These are phyloP conservation scores for Coemansia erecta DNA, from an alignment of 192 early-diverging fungal genomes.

Conservation along the genomic window DNA sequence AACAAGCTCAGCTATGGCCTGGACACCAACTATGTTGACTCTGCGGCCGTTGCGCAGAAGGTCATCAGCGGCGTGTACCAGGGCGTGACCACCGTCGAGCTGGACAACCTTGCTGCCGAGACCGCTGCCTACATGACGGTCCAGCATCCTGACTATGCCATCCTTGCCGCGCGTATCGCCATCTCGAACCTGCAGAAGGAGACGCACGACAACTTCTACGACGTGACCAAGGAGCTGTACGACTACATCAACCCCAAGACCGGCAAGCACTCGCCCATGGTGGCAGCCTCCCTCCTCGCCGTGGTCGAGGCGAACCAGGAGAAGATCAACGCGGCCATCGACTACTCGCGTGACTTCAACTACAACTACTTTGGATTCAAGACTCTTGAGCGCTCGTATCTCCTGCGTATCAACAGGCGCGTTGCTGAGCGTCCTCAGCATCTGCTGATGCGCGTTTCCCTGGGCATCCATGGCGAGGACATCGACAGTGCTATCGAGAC, in stretches of 20 bases:
- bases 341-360: slow-evolving; percentile 95
- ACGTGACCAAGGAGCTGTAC: slow-evolving; percentile 84
- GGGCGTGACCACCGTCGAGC: slow-evolving; percentile 93
- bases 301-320: slow-evolving; percentile 72
- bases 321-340: slow-evolving; percentile 89
- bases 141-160: slow-evolving; percentile 94
- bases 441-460: slow-evolving; percentile 96
- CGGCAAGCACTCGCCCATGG: slow-evolving; percentile 83
- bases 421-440: slow-evolving; percentile 96
- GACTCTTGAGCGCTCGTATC: slow-evolving; percentile 94
- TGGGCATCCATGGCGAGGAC: slow-evolving; percentile 94
- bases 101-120: slow-evolving; percentile 96
- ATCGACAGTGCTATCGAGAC: slow-evolving; percentile 92
- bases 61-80: slow-evolving; percentile 94
- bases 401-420: slow-evolving; percentile 81
- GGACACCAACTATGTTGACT: slow-evolving; percentile 89
- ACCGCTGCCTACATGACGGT: slow-evolving; percentile 86
- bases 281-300: slow-evolving; percentile 73
- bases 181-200: slow-evolving; percentile 92
- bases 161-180: slow-evolving; percentile 93
- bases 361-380: slow-evolving; percentile 99
- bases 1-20: slow-evolving; percentile 92
- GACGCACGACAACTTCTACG: slow-evolving; percentile 77
- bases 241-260: slow-evolving; percentile 89
- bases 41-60: slow-evolving; percentile 88